Percentiles rank a stretch among this genome's conserved stretches.
Conservation (phyloP, 2,329 filamentous ascomycete genomes). For the Alternaria brassicicola region DNA sequence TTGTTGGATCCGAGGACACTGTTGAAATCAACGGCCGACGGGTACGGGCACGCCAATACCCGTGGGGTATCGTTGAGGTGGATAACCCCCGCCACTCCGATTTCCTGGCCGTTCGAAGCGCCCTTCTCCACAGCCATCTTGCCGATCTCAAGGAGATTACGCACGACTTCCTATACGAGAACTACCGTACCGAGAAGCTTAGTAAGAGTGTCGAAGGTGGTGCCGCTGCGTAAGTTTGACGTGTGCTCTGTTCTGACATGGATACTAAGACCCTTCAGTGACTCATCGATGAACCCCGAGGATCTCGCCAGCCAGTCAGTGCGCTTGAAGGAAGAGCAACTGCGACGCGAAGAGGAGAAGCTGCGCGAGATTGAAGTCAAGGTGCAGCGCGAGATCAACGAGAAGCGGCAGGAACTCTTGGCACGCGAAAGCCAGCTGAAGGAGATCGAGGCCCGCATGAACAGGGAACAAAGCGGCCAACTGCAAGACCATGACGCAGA, state of each 20-base stretch:
- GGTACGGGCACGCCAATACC: constrained; percentile 95
- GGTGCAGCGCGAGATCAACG: constrained; percentile 99
- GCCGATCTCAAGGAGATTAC: constrained; percentile 99
- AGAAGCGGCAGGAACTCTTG: constrained; percentile 98
- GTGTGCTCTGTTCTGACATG: background rate
- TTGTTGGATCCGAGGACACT: constrained; percentile 95
- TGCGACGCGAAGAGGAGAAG: constrained; percentile 99
- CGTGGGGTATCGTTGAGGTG: constrained; percentile 98
- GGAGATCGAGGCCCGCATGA: constrained; percentile 98
- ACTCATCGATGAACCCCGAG: constrained; percentile 96
- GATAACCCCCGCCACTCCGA: constrained; percentile 99
- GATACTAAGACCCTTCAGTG: constrained; percentile 52
- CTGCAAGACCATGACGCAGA: constrained; percentile 42
- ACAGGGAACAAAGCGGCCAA: constrained; percentile 72
- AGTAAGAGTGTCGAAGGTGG: constrained; percentile 98
- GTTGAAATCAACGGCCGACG: constrained; percentile 92
- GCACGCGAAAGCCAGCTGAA: constrained; percentile 97
- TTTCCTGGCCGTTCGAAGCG: constrained; percentile 95
- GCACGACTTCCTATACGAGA: constrained; percentile 99
- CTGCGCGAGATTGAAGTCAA: constrained; percentile 99
- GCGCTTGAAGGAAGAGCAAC: constrained; percentile 98
- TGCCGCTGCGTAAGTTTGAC: constrained; percentile 75
- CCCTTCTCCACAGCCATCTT: constrained; percentile 95
- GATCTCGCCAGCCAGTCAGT: constrained; percentile 96
- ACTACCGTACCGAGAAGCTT: constrained; percentile 99